A percentile compares a stretch with the other conserved stretches of the same genome.
These are phyloP conservation scores for Neodidymelliopsis sp. DNA, from an alignment of 2,329 filamentous ascomycete genomes.

Conservation along the genomic window DNA sequence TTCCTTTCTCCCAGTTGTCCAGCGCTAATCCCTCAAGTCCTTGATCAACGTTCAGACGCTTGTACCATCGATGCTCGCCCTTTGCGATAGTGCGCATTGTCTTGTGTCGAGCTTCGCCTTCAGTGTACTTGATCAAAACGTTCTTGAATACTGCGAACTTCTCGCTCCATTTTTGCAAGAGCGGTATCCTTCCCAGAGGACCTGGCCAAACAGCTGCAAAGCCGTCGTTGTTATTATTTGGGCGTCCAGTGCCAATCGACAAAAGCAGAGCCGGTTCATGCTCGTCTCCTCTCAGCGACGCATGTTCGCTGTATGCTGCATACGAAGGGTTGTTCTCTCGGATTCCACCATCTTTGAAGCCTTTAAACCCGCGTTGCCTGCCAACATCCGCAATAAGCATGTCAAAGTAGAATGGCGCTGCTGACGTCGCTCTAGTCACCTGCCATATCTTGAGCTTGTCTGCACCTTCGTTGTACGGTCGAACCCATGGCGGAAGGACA, in stretches of 20 bases:
- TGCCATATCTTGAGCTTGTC: conserved; percentile 59
- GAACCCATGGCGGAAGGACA: conserved; percentile 55
- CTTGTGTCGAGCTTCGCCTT: conserved; percentile 58
- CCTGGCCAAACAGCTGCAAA: conserved; percentile 57
- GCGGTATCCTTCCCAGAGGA: conserved; percentile 51
- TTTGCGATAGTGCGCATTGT: conserved; percentile 56
- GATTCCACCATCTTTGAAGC: conserved; percentile 60
- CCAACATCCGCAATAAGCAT: conserved; percentile 55
- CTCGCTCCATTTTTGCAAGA: conserved; percentile 56
- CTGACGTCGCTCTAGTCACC: conserved; percentile 61
- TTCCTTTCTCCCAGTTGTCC: conserved; percentile 56
- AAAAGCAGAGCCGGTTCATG: conserved; percentile 55
- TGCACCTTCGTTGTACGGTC: conserved; percentile 57
- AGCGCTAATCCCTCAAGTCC: conserved; percentile 56
- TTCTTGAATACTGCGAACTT: conserved; percentile 60
- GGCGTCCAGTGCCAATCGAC: conserved; percentile 56
- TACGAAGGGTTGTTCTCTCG: conserved; percentile 60
- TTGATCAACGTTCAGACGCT: conserved; percentile 56
- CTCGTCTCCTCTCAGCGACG: conserved; percentile 54
- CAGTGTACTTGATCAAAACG: conserved; percentile 60
- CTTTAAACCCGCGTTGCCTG: conserved; percentile 44
- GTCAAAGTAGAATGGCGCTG: conserved; percentile 62
- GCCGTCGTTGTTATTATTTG: conserved; percentile 54
- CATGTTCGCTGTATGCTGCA: conserved; percentile 57
- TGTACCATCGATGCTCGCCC: conserved; percentile 60